Percentiles rank a stretch among this genome's conserved stretches.
Evolutionary conservation across 306 rosid genomes (phyloP).

Genomic region (Herpetospermum pedunculosum): DNA sequence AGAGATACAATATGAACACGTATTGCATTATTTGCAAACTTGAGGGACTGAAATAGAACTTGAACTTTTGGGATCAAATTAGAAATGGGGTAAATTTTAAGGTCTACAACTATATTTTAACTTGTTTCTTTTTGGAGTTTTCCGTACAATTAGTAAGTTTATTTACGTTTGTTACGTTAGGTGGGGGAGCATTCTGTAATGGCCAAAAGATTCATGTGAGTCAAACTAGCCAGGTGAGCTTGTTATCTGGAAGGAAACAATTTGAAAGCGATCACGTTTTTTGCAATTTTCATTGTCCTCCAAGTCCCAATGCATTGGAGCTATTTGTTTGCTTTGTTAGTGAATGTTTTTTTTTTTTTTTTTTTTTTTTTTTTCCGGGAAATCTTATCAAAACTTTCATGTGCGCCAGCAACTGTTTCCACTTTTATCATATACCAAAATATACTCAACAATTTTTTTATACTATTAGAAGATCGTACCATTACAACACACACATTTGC

Average conservation of each 20-base stretch:
- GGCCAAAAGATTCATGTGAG: conserved; percentile 74
- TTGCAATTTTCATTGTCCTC: background rate
- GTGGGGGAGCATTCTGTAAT: conserved; percentile 90
- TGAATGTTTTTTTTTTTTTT: background rate
- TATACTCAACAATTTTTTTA: too few species aligned
- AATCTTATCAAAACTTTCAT: background rate
- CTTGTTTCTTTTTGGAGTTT: background rate
- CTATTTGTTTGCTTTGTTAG: background rate
- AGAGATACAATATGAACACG: background rate
- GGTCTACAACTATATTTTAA: background rate
- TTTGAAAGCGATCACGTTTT: background rate
- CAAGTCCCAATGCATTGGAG: background rate
- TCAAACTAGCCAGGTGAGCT: conserved; percentile 49
- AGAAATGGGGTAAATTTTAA: background rate
- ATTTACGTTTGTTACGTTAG: conserved; percentile 29
- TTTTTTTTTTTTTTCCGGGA: background rate
- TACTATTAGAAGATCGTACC: background rate
- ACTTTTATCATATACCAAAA: too few species aligned
- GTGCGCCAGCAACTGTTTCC: background rate
- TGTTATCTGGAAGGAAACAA: background rate
- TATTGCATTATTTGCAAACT: background rate
- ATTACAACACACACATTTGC: background rate
- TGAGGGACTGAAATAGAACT: background rate
- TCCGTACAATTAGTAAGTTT: background rate
- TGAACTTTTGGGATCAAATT: background rate